These are phyloP conservation scores for Cercospora janseana DNA, from an alignment of 2,329 filamentous ascomycete species.

Conservation along the genomic window DNA sequence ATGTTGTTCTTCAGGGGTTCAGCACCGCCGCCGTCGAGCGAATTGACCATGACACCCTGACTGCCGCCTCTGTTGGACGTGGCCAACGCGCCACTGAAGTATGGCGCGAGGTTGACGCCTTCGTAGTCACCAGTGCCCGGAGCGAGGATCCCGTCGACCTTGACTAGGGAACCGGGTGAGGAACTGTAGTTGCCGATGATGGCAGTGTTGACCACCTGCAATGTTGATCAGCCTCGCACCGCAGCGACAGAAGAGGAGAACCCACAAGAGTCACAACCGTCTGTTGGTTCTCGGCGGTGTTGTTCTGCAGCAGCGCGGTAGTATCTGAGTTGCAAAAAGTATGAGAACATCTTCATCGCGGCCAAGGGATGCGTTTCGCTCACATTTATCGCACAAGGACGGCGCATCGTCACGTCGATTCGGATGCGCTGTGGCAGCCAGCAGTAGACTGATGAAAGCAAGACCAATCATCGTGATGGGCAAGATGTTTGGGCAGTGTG, in stretches of 20 bases:
- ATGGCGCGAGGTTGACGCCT: conserved; percentile 56
- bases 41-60: conserved; percentile 54
- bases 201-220: conserved; percentile 57
- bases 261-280: conserved; percentile 51
- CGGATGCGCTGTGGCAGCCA: not conserved
- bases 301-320: conserved; percentile 56
- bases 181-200: conserved; percentile 51
- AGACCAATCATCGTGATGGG: conserved; percentile 1
- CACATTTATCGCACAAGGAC: conserved; percentile 12
- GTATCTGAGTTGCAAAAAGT: conserved; percentile 44
- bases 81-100: conserved; percentile 56
- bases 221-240: not conserved
- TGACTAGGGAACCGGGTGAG: conserved; percentile 6
- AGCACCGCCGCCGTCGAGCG: conserved; percentile 60
- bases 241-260: not conserved
- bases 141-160: conserved; percentile 57
- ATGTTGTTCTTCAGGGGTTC: conserved; percentile 56
- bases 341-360: not conserved
- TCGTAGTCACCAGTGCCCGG: conserved; percentile 50
- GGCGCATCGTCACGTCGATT: not conserved
- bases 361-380: not conserved
- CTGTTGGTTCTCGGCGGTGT: conserved; percentile 58
- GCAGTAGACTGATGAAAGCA: conserved; percentile 1
- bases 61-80: conserved; percentile 53
- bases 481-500: not conserved